Evolutionary conservation across 2,329 filamentous ascomycete species (phyloP).

Genomic region (Aplosporella prunicola): DNA sequence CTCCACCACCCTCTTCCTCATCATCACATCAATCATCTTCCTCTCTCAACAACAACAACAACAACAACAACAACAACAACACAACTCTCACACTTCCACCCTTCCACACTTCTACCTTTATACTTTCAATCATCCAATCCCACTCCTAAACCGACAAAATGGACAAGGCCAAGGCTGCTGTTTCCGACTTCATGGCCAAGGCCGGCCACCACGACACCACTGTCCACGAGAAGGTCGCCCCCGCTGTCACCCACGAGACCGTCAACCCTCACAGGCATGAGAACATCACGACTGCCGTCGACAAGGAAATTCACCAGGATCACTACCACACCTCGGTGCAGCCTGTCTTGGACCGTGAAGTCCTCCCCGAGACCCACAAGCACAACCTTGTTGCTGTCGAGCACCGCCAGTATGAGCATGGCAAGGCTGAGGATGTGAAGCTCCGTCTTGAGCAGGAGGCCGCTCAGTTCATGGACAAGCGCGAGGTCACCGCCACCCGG

Average conservation of each 20-base stretch:
- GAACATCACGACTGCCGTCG: slow-evolving; percentile 51
- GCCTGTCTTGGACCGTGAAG: slow-evolving; percentile 48
- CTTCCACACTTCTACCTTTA: background rate
- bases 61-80: too few species aligned
- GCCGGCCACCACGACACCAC: slow-evolving; percentile 58
- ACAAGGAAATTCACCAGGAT: slow-evolving; percentile 62
- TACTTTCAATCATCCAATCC: slow-evolving; percentile 1
- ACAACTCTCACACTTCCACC: background rate
- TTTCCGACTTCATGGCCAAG: slow-evolving; percentile 50
- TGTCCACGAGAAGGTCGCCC: slow-evolving; percentile 55
- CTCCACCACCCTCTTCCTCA: too few species aligned
- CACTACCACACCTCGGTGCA: slow-evolving; percentile 64
- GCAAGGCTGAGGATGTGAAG: slow-evolving; percentile 41
- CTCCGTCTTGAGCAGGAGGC: slow-evolving; percentile 25
- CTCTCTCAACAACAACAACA: too few species aligned
- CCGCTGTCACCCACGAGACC: slow-evolving; percentile 51
- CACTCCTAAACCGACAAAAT: slow-evolving; percentile 33
- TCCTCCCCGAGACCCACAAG: slow-evolving; percentile 52
- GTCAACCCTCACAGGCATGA: slow-evolving; percentile 53
- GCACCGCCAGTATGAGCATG: slow-evolving; percentile 53
- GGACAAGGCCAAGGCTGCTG: slow-evolving; percentile 56
- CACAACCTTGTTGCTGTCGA: slow-evolving; percentile 51
- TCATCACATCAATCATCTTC: too few species aligned
- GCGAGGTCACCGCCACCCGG: slow-evolving; percentile 37
- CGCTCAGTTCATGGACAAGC: slow-evolving; percentile 45